Evolutionary conservation across 495 filamentous ascomycete genomes (phyloP), one percentile per base, ranked within the genome.

Genomic region (Penicillium nucicola): DNA sequence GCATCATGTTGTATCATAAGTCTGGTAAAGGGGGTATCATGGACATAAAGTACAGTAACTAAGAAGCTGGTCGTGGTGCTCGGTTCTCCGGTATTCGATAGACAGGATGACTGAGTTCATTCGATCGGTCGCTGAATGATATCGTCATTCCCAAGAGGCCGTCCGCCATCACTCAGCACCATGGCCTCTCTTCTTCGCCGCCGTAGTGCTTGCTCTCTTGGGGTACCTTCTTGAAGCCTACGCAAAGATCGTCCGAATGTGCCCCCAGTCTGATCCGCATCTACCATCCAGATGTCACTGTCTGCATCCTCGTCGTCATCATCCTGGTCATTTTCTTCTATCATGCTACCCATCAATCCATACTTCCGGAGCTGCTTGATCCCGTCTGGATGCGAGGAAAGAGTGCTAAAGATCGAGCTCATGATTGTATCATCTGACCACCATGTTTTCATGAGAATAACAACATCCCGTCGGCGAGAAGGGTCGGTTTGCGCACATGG

Each of bases 151-250:
- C 75, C 74, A 40, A 79, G 59, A 5, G 78, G 76, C 34, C 65
- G 69, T 36, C 69, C 76, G 36, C 71, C 67, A 41, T 80, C 78
- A 53, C 75, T 77, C 41, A 79, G 49, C 4, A 81, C 78, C 71
- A 80, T 79, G 12, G 78, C 78, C 66, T 81, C 78, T 57, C 78
- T 69, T 52, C 77, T 69, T 11, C 75, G 67, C 35, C 77, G 62
- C 9, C 78, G 60, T 44, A 79, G 59, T 14, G 70, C 69, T 55
- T 77, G 77, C 42, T 81, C 78, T 52, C 77, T 74, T 1, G 57
- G 48, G 40, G 67, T 81, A 23, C 77, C 71, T 31, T 79, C 72
- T 28, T 59, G 68, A 3, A 68, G 50, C 30, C 76, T 62, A 41
- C 67, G 61, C n/a, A 70, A 65, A 6, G 66, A 37, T 45, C 52